Conservation (phyloP, 208 protist genomes). For the Histomonas meleagridis region DNA sequence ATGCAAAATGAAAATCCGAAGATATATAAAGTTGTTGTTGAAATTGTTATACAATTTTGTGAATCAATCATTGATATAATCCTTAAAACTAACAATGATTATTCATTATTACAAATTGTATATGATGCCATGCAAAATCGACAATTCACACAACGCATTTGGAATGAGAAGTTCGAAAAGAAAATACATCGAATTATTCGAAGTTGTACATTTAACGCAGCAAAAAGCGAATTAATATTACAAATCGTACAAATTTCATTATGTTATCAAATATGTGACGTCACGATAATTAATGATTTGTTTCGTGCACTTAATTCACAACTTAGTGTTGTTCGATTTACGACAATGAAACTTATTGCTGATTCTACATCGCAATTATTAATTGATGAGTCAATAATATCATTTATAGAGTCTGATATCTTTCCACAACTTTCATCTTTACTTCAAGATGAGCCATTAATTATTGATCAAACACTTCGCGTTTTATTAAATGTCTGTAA, state of each 20-base stretch:
- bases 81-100: neutral
- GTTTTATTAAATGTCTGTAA: neutral
- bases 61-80: neutral
- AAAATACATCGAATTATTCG: neutral
- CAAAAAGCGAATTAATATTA: neutral
- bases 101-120: neutral
- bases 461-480: neutral
- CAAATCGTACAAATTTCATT: neutral
- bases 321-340: neutral
- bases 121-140: neutral
- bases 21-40: neutral
- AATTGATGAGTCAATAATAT: neutral
- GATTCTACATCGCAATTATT: neutral
- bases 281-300: neutral
- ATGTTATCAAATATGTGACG: neutral
- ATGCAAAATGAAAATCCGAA: neutral
- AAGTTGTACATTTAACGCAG: neutral
- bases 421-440: neutral
- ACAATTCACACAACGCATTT: neutral
- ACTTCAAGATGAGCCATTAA: neutral
- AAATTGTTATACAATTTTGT: too few species aligned
- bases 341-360: neutral
- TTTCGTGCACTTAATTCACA: neutral
- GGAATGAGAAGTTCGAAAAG: neutral
- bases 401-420: neutral